phyloP scores from a whole-genome alignment of 345 rosid species.

The Balakata baccata region DNA sequence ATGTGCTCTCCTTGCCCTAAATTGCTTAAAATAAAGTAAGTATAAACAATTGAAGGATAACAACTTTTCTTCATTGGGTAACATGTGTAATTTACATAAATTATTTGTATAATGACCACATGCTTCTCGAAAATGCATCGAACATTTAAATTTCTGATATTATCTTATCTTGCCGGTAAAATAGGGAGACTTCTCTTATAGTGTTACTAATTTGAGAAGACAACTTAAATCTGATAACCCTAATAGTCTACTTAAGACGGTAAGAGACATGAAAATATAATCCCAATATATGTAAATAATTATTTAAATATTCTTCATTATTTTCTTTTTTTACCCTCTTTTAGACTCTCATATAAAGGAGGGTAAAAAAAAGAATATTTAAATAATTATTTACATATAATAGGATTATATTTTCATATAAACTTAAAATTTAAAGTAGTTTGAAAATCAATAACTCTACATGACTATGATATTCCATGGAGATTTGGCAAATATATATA shows the following conservation, averaged over 20 bases:
- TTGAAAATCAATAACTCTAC: too few species aligned
- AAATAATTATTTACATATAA: too few species aligned
- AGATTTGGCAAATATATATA: too few species aligned
- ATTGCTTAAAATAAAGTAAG: not conserved
- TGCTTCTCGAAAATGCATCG: constrained; percentile 21
- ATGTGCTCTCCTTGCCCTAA: not conserved
- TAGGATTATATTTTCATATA: too few species aligned
- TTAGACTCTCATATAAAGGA: not conserved
- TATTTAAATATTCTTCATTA: not conserved
- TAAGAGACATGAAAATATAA: not conserved
- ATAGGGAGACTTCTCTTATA: not conserved
- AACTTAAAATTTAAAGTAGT: too few species aligned
- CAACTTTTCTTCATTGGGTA: not conserved
- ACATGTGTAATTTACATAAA: not conserved
- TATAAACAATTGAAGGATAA: not conserved
- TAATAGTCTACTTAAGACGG: constrained; percentile 1
- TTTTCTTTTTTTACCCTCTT: too few species aligned
- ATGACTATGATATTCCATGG: too few species aligned
- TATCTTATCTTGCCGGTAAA: constrained; percentile 9
- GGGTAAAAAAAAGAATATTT: too few species aligned
- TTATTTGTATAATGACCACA: constrained; percentile 4
- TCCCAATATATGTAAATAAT: not conserved
- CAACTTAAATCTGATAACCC: not conserved
- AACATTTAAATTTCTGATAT: constrained; percentile 9
- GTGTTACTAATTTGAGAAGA: constrained; percentile 13